phyloP scores from a whole-genome alignment of 2,329 filamentous ascomycete genomes.

The Fusarium sp. region DNA sequence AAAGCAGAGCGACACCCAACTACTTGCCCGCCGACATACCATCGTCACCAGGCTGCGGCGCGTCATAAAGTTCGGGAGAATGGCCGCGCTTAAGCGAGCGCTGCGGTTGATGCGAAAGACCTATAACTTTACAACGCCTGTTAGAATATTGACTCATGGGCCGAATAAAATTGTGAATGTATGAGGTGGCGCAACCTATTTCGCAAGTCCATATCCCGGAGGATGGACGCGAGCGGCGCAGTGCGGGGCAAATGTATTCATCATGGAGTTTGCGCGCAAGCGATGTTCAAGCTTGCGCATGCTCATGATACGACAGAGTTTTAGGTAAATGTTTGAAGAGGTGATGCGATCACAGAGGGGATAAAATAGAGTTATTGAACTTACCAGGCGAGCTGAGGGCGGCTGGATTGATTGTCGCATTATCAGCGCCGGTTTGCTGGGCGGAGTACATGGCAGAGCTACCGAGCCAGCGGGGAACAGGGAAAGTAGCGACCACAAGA shows the following conservation, averaged over 20 bases:
- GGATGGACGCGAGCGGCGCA: slow-evolving; percentile 11
- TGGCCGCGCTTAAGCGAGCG: slow-evolving; percentile 84
- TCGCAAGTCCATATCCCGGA: slow-evolving; percentile 3
- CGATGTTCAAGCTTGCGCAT: slow-evolving; percentile 1
- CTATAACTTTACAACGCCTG: slow-evolving; percentile 49
- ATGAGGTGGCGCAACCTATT: slow-evolving; percentile 19
- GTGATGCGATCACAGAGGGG: slow-evolving; percentile 31
- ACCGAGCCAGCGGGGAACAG: slow-evolving; percentile 43
- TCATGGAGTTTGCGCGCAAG: slow-evolving; percentile 27
- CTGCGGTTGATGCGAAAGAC: slow-evolving; percentile 64
- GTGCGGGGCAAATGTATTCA: slow-evolving; percentile 34
- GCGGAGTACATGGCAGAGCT: slow-evolving; percentile 54
- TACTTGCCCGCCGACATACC: slow-evolving; percentile 69
- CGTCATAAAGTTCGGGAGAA: slow-evolving; percentile 75
- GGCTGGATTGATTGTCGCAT: slow-evolving; percentile 91
- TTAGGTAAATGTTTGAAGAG: slow-evolving; percentile 22
- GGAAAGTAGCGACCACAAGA: slow-evolving; percentile 39
- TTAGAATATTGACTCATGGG: slow-evolving; percentile 45
- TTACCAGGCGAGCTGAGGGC: slow-evolving; percentile 84
- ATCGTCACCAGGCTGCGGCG: slow-evolving; percentile 69
- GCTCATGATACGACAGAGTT: slow-evolving; percentile 1
- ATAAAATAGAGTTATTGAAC: slow-evolving; percentile 46
- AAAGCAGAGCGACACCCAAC: slow-evolving; percentile 52
- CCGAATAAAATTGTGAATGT: not conserved
- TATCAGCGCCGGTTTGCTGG: slow-evolving; percentile 78